These are phyloP conservation scores for Crithidia thermophila DNA, from an alignment of 208 protist species.

Conservation along the genomic window DNA sequence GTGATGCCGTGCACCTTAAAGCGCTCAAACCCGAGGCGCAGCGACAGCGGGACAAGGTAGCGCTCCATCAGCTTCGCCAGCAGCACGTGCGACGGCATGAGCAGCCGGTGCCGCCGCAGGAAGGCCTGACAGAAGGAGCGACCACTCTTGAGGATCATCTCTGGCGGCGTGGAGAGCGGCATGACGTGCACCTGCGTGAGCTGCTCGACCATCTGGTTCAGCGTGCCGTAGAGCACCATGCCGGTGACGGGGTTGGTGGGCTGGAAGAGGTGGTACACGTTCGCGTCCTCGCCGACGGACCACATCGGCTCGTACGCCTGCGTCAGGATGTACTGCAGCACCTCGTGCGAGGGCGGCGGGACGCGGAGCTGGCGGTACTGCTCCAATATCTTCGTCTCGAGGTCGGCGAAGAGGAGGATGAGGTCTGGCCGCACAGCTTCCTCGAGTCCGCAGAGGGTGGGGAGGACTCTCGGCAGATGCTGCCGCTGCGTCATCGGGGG, in stretches of 20 bases:
- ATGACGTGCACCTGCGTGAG: slow-evolving; percentile 59
- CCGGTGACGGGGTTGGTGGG: slow-evolving; percentile 26
- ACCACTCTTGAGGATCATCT: slow-evolving; percentile 12
- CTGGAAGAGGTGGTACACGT: slow-evolving; percentile 33
- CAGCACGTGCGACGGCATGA: slow-evolving; percentile 53
- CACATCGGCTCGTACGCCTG: slow-evolving; percentile 54
- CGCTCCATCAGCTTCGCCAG: slow-evolving; percentile 68
- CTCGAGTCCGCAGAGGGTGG: slow-evolving; percentile 34
- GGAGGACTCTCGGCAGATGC: slow-evolving; percentile 24
- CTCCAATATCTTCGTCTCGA: slow-evolving; percentile 24
- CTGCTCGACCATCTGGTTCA: slow-evolving; percentile 68
- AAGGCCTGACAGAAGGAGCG: slow-evolving; percentile 41
- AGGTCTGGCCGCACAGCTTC: slow-evolving; percentile 33
- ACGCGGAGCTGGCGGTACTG: slow-evolving; percentile 39
- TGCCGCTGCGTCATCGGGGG: slow-evolving; percentile 6
- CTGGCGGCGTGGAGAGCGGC: slow-evolving; percentile 18
- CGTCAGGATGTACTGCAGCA: slow-evolving; percentile 35
- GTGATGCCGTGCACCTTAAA: slow-evolving; percentile 54
- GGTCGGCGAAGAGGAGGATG: slow-evolving; percentile 29
- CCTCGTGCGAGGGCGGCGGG: slow-evolving; percentile 24
- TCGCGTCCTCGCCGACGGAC: slow-evolving; percentile 47
- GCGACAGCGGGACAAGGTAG: slow-evolving; percentile 50
- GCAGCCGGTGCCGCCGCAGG: slow-evolving; percentile 56
- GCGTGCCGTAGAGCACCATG: slow-evolving; percentile 47
- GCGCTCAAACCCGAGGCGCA: slow-evolving; percentile 46